Percentiles rank a stretch among this genome's conserved stretches.
Evolutionary conservation across 257 asterid species (phyloP).

Genomic region (Nicotiana benthamiana): DNA sequence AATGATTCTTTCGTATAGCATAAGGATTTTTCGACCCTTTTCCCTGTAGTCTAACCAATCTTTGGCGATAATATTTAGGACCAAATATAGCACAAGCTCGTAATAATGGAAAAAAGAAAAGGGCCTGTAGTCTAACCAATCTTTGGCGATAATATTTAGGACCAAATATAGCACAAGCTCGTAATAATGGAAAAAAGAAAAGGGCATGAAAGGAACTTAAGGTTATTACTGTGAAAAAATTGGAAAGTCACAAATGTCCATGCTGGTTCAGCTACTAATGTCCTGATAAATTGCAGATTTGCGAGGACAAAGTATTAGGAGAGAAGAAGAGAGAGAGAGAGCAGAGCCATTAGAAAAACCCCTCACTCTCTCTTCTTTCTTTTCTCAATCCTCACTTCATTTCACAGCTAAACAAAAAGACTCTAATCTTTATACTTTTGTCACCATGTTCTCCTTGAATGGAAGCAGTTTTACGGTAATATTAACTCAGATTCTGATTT

Average conservation of each 20-base stretch:
- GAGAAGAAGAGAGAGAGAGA: slow-evolving; percentile 21
- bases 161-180: too few species aligned
- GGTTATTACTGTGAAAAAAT: background rate
- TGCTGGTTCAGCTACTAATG: slow-evolving; percentile 2
- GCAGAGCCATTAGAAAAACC: background rate
- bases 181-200: too few species aligned
- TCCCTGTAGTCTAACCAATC: too few species aligned
- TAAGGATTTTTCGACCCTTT: too few species aligned
- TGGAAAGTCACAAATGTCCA: background rate
- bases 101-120: too few species aligned
- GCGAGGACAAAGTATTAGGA: background rate
- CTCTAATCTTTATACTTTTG: slow-evolving; percentile 5
- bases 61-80: too few species aligned
- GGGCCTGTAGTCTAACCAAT: too few species aligned
- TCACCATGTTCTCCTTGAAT: slow-evolving; percentile 63
- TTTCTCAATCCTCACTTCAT: slow-evolving; percentile 5
- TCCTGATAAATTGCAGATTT: slow-evolving; percentile 23
- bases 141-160: too few species aligned
- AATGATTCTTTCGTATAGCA: too few species aligned
- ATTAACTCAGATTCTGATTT: background rate
- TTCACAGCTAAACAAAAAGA: background rate
- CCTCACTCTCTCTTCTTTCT: background rate
- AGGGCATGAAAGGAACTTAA: too few species aligned
- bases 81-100: too few species aligned
- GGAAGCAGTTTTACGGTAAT: slow-evolving; percentile 62